A percentile compares a stretch with the other conserved stretches of the same genome.
phyloP scores from a whole-genome alignment of 2,329 filamentous ascomycete species.

The Cercospora brassicicola region DNA sequence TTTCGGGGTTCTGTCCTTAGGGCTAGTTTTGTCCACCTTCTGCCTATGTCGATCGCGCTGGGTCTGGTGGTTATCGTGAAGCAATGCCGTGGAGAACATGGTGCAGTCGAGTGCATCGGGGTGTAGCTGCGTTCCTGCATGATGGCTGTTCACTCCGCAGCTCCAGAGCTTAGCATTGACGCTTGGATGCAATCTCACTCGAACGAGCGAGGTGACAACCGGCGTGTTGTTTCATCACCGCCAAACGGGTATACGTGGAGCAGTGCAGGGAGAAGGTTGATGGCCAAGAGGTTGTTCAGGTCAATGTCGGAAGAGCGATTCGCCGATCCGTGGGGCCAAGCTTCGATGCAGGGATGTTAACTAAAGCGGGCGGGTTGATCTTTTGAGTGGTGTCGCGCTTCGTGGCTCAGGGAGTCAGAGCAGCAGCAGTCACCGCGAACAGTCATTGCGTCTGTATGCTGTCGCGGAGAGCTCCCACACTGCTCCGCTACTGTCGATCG shows the following conservation, averaged over 20 bases:
- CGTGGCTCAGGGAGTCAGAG: not conserved
- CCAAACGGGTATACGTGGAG: not conserved
- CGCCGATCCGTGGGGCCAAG: not conserved
- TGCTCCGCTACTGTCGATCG: conserved; percentile 10
- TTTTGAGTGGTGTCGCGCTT: not conserved
- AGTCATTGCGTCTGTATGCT: conserved; percentile 10
- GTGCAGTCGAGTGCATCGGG: not conserved
- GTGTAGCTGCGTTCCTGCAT: not conserved
- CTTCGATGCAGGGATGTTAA: not conserved
- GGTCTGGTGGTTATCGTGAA: not conserved
- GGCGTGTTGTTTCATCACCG: not conserved
- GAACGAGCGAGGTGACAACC: not conserved
- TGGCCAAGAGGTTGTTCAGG: not conserved
- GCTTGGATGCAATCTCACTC: not conserved
- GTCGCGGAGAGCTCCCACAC: conserved; percentile 10
- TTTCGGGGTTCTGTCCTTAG: not conserved
- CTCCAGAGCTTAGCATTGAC: not conserved
- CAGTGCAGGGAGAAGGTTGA: not conserved
- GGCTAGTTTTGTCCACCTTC: not conserved
- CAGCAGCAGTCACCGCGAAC: not conserved
- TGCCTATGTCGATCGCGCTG: not conserved
- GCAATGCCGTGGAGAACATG: not conserved
- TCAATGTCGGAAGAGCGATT: not conserved
- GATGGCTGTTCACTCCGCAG: not conserved
- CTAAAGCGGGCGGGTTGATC: not conserved